These are phyloP conservation scores for Serendipita sp. DNA, from an alignment of 768 basidiomycete species.

Conservation along the genomic window DNA sequence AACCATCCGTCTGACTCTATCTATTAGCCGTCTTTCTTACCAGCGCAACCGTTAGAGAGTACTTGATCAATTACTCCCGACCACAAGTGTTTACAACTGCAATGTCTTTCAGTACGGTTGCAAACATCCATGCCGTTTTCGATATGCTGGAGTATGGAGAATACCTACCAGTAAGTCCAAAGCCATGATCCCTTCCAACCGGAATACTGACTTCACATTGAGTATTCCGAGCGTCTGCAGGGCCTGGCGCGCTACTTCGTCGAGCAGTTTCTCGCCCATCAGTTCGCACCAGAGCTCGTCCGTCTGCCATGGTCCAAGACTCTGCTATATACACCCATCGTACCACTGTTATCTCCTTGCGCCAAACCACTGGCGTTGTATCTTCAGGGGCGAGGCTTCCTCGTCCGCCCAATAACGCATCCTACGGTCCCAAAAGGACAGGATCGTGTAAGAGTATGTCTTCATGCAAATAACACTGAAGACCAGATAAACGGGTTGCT, in stretches of 20 bases:
- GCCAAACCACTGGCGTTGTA: conserved; percentile 62
- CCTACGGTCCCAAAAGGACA: conserved; percentile 82
- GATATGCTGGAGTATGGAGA: conserved; percentile 59
- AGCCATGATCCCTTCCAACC: background rate
- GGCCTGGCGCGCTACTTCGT: conserved; percentile 10
- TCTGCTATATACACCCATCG: conserved; percentile 50
- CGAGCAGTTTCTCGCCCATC: conserved; percentile 13
- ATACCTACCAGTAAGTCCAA: conserved; percentile 35
- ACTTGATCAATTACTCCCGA: conserved; percentile 82
- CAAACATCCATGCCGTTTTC: conserved; percentile 62
- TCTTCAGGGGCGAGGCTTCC: conserved; percentile 36
- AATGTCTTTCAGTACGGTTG: conserved; percentile 55
- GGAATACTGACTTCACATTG: background rate
- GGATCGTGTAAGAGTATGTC: conserved; percentile 75
- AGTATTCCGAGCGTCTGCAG: conserved; percentile 23
- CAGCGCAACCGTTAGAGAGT: conserved; percentile 54
- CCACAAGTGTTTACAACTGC: conserved; percentile 86
- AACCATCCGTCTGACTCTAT: background rate
- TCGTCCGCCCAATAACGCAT: conserved; percentile 57
- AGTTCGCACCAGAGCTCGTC: conserved; percentile 10
- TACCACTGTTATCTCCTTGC: conserved; percentile 63
- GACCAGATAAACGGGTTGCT: conserved; percentile 47
- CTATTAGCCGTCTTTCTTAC: conserved; percentile 58
- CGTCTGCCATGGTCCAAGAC: conserved; percentile 8
- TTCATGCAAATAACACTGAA: conserved; percentile 59